A percentile compares a stretch with the other conserved stretches of the same genome.
Conservation (phyloP, 352 stramenopile species). For the Blastocystis sp. region DNA sequence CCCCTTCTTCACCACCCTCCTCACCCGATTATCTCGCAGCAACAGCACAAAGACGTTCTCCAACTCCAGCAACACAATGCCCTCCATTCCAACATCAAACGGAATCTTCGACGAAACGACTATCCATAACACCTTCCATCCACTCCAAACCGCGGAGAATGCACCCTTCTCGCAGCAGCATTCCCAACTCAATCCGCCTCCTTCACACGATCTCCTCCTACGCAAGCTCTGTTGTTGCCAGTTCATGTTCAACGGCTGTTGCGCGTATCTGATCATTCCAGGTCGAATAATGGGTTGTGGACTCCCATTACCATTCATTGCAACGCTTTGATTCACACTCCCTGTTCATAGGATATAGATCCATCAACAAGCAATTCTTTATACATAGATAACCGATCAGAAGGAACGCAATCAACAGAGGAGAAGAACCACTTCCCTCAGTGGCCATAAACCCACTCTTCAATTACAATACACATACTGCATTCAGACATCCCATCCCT, state of each 20-base stretch:
- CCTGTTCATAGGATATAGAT: too few species aligned
- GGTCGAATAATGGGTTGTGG: background rate
- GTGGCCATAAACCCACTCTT: too few species aligned
- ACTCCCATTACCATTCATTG: too few species aligned
- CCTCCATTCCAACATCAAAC: conserved; percentile 32
- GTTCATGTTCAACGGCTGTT: background rate
- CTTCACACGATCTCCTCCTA: background rate
- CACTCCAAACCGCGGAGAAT: background rate
- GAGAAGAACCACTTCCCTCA: too few species aligned
- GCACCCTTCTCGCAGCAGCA: background rate
- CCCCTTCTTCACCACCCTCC: conserved; percentile 20
- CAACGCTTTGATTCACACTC: too few species aligned
- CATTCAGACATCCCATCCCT: conserved; percentile 31
- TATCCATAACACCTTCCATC: background rate
- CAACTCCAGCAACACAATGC: conserved; percentile 55
- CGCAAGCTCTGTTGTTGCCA: conserved; percentile 59
- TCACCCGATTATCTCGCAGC: background rate
- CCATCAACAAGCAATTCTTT: too few species aligned
- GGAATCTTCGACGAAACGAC: conserved; percentile 13
- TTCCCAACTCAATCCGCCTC: background rate
- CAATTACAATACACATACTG: too few species aligned
- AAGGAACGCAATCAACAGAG: too few species aligned
- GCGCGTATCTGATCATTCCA: background rate
- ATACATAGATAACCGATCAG: too few species aligned
- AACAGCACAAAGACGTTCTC: conserved; percentile 15